These are phyloP conservation scores for Globisporangium paddicum DNA, from an alignment of 352 stramenopile species.

Conservation along the genomic window DNA sequence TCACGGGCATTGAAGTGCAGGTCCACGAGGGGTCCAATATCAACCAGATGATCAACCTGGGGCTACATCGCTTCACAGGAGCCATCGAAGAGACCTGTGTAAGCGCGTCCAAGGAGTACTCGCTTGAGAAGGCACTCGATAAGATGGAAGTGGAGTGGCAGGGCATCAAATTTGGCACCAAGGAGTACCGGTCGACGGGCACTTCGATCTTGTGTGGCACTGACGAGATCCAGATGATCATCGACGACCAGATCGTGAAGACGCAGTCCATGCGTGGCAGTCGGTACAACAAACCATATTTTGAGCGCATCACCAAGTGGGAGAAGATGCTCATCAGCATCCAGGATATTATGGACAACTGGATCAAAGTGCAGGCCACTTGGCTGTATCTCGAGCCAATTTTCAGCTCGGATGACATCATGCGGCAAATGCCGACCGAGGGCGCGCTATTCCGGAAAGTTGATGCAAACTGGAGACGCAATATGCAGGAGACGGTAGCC, in stretches of 20 bases:
- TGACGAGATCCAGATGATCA: conserved; percentile 92
- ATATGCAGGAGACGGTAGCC: conserved; percentile 84
- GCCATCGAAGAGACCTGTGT: conserved; percentile 93
- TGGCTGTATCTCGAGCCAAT: conserved; percentile 94
- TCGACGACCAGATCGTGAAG: conserved; percentile 95
- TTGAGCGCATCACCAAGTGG: conserved; percentile 84
- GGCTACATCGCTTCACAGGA: conserved; percentile 75
- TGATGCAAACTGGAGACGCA: conserved; percentile 81
- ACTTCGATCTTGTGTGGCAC: conserved; percentile 87
- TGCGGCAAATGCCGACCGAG: conserved; percentile 90
- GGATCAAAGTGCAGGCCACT: conserved; percentile 92
- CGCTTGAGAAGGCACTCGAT: conserved; percentile 90
- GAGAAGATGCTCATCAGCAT: conserved; percentile 89
- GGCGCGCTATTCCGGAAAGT: conserved; percentile 85
- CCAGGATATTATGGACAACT: conserved; percentile 93
- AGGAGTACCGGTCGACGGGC: conserved; percentile 92
- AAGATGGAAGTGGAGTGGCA: conserved; percentile 94
- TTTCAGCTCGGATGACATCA: conserved; percentile 92
- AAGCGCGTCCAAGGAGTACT: conserved; percentile 93
- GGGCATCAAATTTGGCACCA: conserved; percentile 90
- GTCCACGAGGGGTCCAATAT: conserved; percentile 90
- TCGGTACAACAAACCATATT: conserved; percentile 92
- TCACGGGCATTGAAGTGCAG: conserved; percentile 85
- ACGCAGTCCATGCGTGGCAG: conserved; percentile 93
- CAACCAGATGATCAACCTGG: conserved; percentile 88